These are phyloP conservation scores for Cymbidium sinense DNA, from an alignment of 106 monocot species.

Conservation along the genomic window DNA sequence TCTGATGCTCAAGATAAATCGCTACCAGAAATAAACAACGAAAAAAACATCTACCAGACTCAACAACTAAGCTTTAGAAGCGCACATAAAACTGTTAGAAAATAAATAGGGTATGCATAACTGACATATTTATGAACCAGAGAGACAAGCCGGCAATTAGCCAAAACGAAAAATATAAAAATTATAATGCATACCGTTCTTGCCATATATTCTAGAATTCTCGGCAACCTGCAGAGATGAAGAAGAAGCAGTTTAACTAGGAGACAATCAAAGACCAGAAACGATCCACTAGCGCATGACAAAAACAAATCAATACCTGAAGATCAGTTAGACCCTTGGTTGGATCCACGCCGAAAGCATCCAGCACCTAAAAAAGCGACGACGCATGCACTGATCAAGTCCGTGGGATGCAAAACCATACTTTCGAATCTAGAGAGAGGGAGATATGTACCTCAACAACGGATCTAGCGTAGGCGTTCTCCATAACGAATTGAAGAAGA, in stretches of 20 bases:
- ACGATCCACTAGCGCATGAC: neutral
- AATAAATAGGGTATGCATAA: neutral
- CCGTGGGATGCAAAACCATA: neutral
- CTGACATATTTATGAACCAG: neutral
- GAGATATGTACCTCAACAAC: slow-evolving; percentile 51
- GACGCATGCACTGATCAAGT: neutral
- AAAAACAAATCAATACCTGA: slow-evolving; percentile 37
- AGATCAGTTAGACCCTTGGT: slow-evolving; percentile 70
- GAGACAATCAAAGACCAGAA: neutral
- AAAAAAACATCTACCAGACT: neutral
- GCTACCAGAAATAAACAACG: too few species aligned
- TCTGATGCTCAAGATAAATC: too few species aligned
- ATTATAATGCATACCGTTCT: slow-evolving; percentile 51
- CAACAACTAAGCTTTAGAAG: neutral
- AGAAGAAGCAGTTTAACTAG: neutral
- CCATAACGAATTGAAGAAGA: slow-evolving; percentile 33
- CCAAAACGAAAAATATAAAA: neutral
- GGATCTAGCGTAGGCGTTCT: slow-evolving; percentile 91
- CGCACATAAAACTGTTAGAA: neutral
- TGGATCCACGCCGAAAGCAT: slow-evolving; percentile 84
- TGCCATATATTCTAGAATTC: slow-evolving; percentile 59
- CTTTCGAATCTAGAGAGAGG: neutral
- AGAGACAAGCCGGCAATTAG: neutral
- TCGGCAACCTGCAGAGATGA: slow-evolving; percentile 47
- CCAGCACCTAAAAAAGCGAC: slow-evolving; percentile 50